Conservation (phyloP, 2,329 filamentous ascomycete species). For the Phaeosphaeria sp. region DNA sequence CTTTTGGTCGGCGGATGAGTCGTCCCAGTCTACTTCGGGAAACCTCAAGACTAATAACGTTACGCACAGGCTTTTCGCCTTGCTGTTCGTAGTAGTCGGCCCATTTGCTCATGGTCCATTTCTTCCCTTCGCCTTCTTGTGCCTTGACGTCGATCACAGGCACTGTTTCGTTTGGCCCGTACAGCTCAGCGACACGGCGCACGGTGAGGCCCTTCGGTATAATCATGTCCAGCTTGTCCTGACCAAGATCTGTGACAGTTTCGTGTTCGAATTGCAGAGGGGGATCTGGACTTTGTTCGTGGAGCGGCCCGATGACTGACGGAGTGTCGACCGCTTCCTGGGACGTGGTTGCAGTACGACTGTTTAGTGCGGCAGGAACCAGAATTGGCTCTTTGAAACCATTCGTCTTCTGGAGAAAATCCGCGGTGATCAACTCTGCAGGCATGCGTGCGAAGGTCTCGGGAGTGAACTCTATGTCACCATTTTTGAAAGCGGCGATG, state of each 20-base stretch:
- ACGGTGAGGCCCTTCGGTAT: constrained; percentile 70
- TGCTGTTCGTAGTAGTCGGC: constrained; percentile 72
- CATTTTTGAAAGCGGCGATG: constrained; percentile 70
- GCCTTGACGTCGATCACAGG: constrained; percentile 75
- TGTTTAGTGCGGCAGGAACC: constrained; percentile 68
- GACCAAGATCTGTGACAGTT: constrained; percentile 62
- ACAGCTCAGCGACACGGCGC: constrained; percentile 67
- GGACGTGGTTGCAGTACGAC: constrained; percentile 47
- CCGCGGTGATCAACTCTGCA: constrained; percentile 67
- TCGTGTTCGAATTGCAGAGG: constrained; percentile 55
- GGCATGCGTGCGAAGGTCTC: constrained; percentile 70
- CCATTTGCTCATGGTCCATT: constrained; percentile 71
- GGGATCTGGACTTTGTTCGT: constrained; percentile 19
- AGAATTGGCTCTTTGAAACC: constrained; percentile 72
- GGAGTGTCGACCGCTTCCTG: neutral
- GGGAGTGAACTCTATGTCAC: constrained; percentile 64
- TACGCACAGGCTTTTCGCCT: constrained; percentile 67
- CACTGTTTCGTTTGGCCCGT: constrained; percentile 66
- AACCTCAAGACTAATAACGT: constrained; percentile 73
- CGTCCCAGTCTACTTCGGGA: constrained; percentile 68
- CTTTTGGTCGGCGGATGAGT: constrained; percentile 67
- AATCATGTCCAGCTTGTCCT: constrained; percentile 72
- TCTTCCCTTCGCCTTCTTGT: constrained; percentile 68
- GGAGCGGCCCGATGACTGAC: constrained; percentile 22
- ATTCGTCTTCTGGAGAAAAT: constrained; percentile 67